Evolutionary conservation across 495 filamentous ascomycete species (phyloP).

Genomic region (Penicillium atrosanguineum): DNA sequence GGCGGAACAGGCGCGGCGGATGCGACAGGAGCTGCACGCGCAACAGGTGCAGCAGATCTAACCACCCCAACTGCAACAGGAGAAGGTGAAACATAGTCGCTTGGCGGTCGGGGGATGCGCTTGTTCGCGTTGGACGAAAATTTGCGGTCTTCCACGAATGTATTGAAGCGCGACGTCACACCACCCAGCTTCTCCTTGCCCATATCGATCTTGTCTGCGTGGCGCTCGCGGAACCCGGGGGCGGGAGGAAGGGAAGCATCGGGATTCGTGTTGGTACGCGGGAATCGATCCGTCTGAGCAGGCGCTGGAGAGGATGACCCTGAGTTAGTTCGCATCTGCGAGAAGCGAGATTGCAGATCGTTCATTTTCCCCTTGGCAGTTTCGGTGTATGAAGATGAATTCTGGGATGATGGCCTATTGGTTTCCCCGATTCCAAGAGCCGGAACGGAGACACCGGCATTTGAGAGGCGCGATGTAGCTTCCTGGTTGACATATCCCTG

Average conservation of each 20-base stretch:
- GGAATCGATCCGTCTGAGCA: conserved; percentile 46
- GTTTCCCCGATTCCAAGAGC: conserved; percentile 66
- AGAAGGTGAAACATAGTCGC: conserved; percentile 3
- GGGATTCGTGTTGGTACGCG: conserved; percentile 43
- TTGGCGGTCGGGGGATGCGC: conserved; percentile 30
- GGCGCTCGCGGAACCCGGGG: conserved; percentile 55
- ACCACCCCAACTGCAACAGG: neutral
- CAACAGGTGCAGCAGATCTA: neutral
- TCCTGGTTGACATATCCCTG: conserved; percentile 63
- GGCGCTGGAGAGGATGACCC: conserved; percentile 19
- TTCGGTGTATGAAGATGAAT: neutral
- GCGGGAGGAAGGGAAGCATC: conserved; percentile 7
- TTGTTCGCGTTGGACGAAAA: conserved; percentile 30
- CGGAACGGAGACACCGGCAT: conserved; percentile 80
- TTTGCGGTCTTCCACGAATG: conserved; percentile 35
- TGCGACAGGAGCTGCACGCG: neutral
- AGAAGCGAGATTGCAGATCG: conserved; percentile 69
- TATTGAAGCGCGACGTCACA: conserved; percentile 38
- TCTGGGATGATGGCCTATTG: conserved; percentile 5
- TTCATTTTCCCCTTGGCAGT: conserved; percentile 44
- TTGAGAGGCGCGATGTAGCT: conserved; percentile 63
- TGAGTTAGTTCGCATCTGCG: conserved; percentile 47
- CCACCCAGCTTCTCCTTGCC: conserved; percentile 60
- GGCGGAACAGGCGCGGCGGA: conserved; percentile 1
- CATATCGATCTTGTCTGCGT: conserved; percentile 62